These are phyloP conservation scores for Ilex aquifolium DNA, from an alignment of 257 asterid genomes.

Conservation along the genomic window DNA sequence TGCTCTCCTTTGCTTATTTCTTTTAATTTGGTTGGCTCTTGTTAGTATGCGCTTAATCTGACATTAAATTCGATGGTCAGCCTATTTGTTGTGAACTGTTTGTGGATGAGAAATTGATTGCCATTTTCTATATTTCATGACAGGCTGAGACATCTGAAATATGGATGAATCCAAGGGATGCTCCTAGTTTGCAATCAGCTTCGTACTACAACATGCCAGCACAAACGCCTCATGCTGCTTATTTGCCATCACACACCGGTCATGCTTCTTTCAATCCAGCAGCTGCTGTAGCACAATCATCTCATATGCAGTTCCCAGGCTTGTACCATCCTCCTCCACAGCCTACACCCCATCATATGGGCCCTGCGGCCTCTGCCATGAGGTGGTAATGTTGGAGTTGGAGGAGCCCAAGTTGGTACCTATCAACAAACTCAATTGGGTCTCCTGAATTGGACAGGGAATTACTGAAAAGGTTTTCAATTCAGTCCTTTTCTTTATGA, in stretches of 20 bases:
- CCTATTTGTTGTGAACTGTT: too few species aligned
- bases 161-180: constrained; percentile 86
- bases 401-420: constrained; percentile 76
- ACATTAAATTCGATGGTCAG: too few species aligned
- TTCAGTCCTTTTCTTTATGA: constrained; percentile 34
- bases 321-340: constrained; percentile 71
- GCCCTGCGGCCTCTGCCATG: constrained; percentile 64
- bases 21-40: not conserved
- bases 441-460: constrained; percentile 82
- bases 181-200: constrained; percentile 58
- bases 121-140: not conserved
- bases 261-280: constrained; percentile 76
- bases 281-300: constrained; percentile 65
- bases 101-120: not conserved
- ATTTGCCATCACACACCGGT: constrained; percentile 72
- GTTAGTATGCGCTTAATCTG: too few species aligned
- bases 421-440: constrained; percentile 93
- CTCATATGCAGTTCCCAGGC: constrained; percentile 89
- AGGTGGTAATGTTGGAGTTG: constrained; percentile 72
- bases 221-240: constrained; percentile 79
- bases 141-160: constrained; percentile 96
- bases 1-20: not conserved
- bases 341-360: constrained; percentile 73
- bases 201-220: constrained; percentile 84
- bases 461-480: constrained; percentile 45